Percentiles rank a stretch among this genome's conserved stretches.
Conservation (phyloP, 371 early-diverging fungal species). For the Circinella minor region DNA sequence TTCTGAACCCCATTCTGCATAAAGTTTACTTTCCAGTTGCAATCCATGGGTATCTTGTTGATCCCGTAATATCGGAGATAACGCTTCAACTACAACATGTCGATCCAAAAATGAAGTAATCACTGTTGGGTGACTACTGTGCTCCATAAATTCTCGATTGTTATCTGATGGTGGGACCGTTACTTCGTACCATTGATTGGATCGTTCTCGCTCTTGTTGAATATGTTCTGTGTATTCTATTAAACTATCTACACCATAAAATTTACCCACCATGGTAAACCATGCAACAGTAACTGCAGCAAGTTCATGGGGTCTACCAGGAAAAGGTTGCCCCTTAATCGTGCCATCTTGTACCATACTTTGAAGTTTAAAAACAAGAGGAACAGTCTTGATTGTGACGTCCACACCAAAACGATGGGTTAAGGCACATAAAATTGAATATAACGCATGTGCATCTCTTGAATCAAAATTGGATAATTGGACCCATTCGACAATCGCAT, state of each 20-base stretch:
- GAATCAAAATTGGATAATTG: constrained; percentile 46
- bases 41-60: constrained; percentile 41
- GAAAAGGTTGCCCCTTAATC: constrained; percentile 15
- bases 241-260: constrained; percentile 9
- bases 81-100: constrained; percentile 27
- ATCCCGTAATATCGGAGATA: constrained; percentile 37
- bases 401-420: constrained; percentile 48
- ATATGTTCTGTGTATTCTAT: constrained; percentile 13
- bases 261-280: constrained; percentile 23
- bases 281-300: constrained; percentile 50
- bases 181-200: constrained; percentile 15
- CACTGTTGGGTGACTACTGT: background rate
- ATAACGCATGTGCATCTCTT: constrained; percentile 57
- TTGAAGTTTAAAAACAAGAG: constrained; percentile 62
- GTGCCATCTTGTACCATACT: constrained; percentile 27
- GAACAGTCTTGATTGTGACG: constrained; percentile 55
- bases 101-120: constrained; percentile 28
- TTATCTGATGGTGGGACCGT: background rate
- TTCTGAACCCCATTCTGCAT: constrained; percentile 51
- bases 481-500: constrained; percentile 54
- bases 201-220: constrained; percentile 10
- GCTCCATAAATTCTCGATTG: constrained; percentile 1
- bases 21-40: constrained; percentile 48
- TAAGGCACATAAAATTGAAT: constrained; percentile 46
- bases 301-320: constrained; percentile 44